Percentiles rank a stretch among this genome's conserved stretches.
Conservation (phyloP, 2,329 filamentous ascomycete genomes). For the Fusarium pininemorale region DNA sequence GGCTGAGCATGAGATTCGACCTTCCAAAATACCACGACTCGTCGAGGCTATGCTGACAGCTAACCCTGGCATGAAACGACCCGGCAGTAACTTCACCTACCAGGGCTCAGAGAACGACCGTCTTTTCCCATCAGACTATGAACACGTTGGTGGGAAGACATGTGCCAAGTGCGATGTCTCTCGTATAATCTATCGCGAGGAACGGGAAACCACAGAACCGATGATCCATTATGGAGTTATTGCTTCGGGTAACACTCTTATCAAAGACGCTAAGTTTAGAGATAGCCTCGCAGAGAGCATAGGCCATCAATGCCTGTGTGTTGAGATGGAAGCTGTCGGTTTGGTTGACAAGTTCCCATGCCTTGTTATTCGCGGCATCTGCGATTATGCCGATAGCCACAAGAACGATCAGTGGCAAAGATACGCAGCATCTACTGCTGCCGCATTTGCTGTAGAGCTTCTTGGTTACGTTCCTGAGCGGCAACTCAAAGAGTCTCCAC, state of each 20-base stretch:
- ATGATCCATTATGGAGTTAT: slow-evolving; percentile 39
- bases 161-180: slow-evolving; percentile 6
- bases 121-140: slow-evolving; percentile 4
- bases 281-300: background rate
- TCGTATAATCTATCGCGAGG: background rate
- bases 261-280: background rate
- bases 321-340: background rate
- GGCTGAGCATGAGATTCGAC: slow-evolving; percentile 9
- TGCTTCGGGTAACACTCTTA: slow-evolving; percentile 33
- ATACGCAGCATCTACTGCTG: background rate
- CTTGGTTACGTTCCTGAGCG: slow-evolving; percentile 3
- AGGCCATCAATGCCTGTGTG: background rate
- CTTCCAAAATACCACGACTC: background rate
- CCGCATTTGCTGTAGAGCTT: background rate
- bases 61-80: slow-evolving; percentile 3
- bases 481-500: slow-evolving; percentile 69
- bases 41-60: background rate
- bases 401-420: background rate
- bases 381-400: background rate
- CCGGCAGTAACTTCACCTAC: background rate
- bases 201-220: background rate
- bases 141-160: background rate
- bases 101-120: slow-evolving; percentile 26
- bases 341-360: background rate
- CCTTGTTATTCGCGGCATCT: background rate